phyloP scores from a whole-genome alignment of 2,329 filamentous ascomycete genomes.

The Mycosphaerella arachidis region DNA sequence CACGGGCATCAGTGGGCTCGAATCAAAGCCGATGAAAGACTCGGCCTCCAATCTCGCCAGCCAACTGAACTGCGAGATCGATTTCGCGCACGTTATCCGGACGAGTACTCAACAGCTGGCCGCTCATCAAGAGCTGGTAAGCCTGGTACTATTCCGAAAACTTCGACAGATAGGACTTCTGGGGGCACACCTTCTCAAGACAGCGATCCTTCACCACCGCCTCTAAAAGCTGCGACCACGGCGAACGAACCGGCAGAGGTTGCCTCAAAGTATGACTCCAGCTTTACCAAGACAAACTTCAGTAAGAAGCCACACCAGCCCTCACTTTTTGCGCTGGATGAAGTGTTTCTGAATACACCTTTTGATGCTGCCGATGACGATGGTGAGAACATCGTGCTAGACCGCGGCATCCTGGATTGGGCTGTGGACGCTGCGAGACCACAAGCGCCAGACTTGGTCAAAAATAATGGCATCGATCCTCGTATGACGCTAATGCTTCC shows the following conservation, averaged over 20 bases:
- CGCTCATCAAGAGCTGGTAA: conserved; percentile 37
- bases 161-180: not conserved
- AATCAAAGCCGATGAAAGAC: conserved; percentile 52
- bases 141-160: not conserved
- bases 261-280: not conserved
- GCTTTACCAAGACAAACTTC: not conserved
- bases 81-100: conserved; percentile 56
- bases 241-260: not conserved
- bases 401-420: conserved; percentile 35
- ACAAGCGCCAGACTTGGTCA: conserved; percentile 3
- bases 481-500: conserved; percentile 26
- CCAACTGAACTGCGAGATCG: conserved; percentile 59
- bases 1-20: conserved; percentile 58
- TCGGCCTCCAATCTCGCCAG: conserved; percentile 50
- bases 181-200: not conserved
- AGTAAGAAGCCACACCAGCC: conserved; percentile 8
- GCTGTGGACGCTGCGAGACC: conserved; percentile 12
- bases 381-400: conserved; percentile 30
- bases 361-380: conserved; percentile 23
- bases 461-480: conserved; percentile 23
- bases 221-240: not conserved
- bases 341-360: conserved; percentile 28
- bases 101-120: conserved; percentile 51
- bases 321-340: conserved; percentile 24
- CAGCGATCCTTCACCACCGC: not conserved